Percentiles rank a stretch among this genome's conserved stretches.
Evolutionary conservation across 306 rosid species (phyloP).

Genomic region (Rosa chinensis): DNA sequence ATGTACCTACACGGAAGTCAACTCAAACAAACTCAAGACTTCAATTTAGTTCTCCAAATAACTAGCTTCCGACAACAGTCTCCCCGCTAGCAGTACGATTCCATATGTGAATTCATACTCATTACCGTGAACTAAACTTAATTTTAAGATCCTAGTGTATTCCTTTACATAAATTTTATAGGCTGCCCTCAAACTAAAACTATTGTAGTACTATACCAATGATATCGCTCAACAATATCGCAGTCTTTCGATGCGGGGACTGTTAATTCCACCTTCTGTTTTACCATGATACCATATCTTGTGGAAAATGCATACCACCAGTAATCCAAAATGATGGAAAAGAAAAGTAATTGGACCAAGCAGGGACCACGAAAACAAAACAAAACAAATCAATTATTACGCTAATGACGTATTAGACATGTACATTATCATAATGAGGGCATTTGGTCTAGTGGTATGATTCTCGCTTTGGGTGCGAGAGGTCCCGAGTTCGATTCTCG

Average conservation of each 20-base stretch:
- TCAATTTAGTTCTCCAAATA: background rate
- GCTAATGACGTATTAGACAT: background rate
- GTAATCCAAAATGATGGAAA: background rate
- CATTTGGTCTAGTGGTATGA: conserved; percentile 18
- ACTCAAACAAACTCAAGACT: background rate
- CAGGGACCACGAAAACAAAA: background rate
- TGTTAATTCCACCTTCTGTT: background rate
- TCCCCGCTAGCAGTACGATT: background rate
- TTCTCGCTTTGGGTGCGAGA: conserved; percentile 18
- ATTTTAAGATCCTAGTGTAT: background rate
- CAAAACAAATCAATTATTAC: background rate
- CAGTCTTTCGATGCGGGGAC: background rate
- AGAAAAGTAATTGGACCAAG: background rate
- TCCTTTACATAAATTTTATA: background rate
- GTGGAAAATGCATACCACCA: background rate
- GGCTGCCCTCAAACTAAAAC: background rate
- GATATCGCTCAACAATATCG: background rate
- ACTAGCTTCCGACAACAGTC: background rate
- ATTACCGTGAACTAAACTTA: background rate
- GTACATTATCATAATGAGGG: background rate
- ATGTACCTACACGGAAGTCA: background rate
- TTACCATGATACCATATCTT: background rate
- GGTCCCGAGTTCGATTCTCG: conserved; percentile 16
- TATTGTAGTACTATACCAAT: background rate
- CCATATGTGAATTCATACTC: background rate